Base-by-base conservation (phyloP, 129 eudicot genomes). In the Arctium minus region DNA sequence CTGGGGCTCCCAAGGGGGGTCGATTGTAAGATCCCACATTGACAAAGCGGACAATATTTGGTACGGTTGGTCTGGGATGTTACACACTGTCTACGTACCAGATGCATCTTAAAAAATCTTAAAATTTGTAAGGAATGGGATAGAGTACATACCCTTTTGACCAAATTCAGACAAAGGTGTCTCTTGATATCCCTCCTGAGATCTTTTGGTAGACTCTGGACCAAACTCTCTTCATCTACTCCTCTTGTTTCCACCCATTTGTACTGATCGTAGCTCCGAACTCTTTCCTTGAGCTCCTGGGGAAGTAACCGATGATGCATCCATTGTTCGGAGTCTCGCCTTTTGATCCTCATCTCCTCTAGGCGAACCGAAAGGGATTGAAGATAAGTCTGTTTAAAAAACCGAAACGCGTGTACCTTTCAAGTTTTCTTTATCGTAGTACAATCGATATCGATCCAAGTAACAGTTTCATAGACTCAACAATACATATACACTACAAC, bases 251-350 rank as follows among this genome's bases (percentile, higher is more conserved):
- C 98, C 4, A 90, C 73, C 98, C 98, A 94, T 85, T 94, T 94
- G 90, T 94, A 94, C 32, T 90, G 96, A 87, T 94, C 97, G 53
- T 94, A 94, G 1, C 98, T 93, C 32, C 98, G 76, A 15, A 94
- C 98, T 89, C 97, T 87, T 83, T 92, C 97, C 83, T 90, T 89
- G 5, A 94, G 98, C 44, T 90, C 97, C 60, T 88, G 91, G 40
- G 98, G 98, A 78, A 94, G 96, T 40, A 94, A 86, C 75, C 98
- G 86, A 83, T 94, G 98, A 91, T 92, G 98, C 98, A 94, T 94
- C 98, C 98, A 94, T 74, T 92, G 97, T 89, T 94, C 98, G 1
- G 98, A 90, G 84, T 94, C 98, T 67, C 96, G 88, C 69, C 95
- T 89, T 83, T 94, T 94, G 69, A 94, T 84, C 80, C 98, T 89